Conservation (phyloP, 108 stramenopile genomes). For the Thalassiosira profunda region DNA sequence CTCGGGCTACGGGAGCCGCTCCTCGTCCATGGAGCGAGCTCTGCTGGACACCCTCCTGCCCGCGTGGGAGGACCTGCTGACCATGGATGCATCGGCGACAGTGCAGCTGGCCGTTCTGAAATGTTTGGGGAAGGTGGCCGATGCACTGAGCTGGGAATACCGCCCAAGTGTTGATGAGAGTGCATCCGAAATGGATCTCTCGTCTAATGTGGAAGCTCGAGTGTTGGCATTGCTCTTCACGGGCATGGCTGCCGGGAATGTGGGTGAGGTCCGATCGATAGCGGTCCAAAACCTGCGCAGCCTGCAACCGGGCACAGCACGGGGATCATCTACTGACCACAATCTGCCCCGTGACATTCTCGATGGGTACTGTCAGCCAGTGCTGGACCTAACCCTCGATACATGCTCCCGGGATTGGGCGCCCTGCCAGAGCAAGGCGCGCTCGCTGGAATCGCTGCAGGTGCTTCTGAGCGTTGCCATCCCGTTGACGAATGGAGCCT, state of each 20-base stretch:
- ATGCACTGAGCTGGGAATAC: constrained; percentile 27
- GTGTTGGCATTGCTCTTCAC: constrained; percentile 28
- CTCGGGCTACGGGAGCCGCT: not conserved
- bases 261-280: constrained; percentile 10
- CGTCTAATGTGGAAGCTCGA: constrained; percentile 12
- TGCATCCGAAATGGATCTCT: constrained; percentile 1
- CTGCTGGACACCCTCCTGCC: constrained; percentile 18
- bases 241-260: constrained; percentile 32
- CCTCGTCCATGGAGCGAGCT: constrained; percentile 16
- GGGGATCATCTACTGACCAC: not conserved
- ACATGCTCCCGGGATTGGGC: constrained; percentile 21
- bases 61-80: constrained; percentile 33
- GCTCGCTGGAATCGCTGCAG: constrained; percentile 41
- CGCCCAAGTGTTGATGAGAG: not conserved
- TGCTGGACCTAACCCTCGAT: constrained; percentile 15
- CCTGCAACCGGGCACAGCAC: no score
- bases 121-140: constrained; percentile 14
- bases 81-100: constrained; percentile 22
- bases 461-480: constrained; percentile 26
- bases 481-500: no score
- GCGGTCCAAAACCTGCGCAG: constrained; percentile 22
- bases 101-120: constrained; percentile 24
- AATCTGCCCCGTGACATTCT: constrained; percentile 10
- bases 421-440: constrained; percentile 22
- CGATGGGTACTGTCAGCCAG: constrained; percentile 17